These are phyloP conservation scores for Austroboletus eburneus DNA, from an alignment of 768 basidiomycete genomes.

Conservation along the genomic window DNA sequence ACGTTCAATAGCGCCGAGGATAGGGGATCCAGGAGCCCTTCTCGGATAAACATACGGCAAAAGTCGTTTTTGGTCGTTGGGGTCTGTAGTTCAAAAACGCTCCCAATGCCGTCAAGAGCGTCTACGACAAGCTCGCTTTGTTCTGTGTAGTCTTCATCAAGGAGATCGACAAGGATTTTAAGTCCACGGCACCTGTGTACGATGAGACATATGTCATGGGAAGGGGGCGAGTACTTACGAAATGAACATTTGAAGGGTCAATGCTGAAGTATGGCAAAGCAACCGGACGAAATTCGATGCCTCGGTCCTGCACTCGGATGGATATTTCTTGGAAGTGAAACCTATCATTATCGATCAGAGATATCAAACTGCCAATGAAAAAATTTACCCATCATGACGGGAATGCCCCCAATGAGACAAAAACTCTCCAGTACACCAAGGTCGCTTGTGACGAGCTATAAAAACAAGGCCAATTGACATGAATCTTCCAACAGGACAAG, in stretches of 20 bases:
- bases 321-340: constrained; percentile 92
- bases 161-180: constrained; percentile 88
- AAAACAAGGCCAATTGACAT: background rate
- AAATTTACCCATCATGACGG: constrained; percentile 82
- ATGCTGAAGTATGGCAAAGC: constrained; percentile 86
- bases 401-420: constrained; percentile 92
- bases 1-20: constrained; percentile 88
- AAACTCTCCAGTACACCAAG: constrained; percentile 89
- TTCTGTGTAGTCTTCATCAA: constrained; percentile 94
- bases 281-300: constrained; percentile 93
- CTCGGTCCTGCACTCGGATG: constrained; percentile 89
- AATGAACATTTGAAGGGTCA: constrained; percentile 98
- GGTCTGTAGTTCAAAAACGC: constrained; percentile 93
- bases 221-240: constrained; percentile 57
- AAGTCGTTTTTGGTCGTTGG: constrained; percentile 98
- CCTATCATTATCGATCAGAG: constrained; percentile 38
- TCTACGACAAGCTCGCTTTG: constrained; percentile 89
- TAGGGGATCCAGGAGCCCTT: constrained; percentile 90
- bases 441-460: constrained; percentile 64
- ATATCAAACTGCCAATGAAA: background rate
- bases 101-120: constrained; percentile 90
- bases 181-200: constrained; percentile 81
- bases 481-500: background rate
- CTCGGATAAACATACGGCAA: constrained; percentile 95
- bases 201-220: constrained; percentile 1